Evolutionary conservation across 1,139 yeast species (phyloP), one percentile per base, ranked within the genome.

Genomic region (Wickerhamiella infanticola): DNA sequence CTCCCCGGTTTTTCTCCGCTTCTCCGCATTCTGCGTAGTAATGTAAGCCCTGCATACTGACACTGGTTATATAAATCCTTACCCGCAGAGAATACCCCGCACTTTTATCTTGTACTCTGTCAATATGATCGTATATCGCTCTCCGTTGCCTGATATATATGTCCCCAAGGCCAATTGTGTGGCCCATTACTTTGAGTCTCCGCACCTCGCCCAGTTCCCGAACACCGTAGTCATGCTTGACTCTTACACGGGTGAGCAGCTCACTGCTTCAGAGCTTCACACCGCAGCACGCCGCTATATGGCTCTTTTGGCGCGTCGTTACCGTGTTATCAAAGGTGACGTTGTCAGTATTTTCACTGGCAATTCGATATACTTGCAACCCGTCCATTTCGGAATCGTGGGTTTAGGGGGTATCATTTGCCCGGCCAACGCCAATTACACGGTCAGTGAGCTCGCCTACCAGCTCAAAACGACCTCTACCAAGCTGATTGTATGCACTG

Each of bases 321-420:
- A 51, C 40, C 50, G 51, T 4, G 45, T 62, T 40, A 24, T 45
- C 24, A 45, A 47, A 27, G 56, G 56, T 40, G 62, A 59, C 24
- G 64, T 59, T n/a, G 58, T 62, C 4, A 52, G 59, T 42, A 35
- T 61, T 27, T 59, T 58, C 44, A 47, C 56, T 13, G 47, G 54
- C 25, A 63, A 63, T 48, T 43, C 50, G 42, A 52, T 61, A 31
- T 54, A 52, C 42, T 51, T 55, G 23, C 57, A 63, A 1, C n/a
- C 43, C 3, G 41, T 56, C 35, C 53, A 51, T 35, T 45, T 47
- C 31, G 59, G 53, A 3, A 47, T 52, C 26, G 44, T 55, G 3
- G 42, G 52, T 25, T 50, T 51, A 5, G 59, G 58, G 5, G 60
- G 53, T 13, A 46, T 52, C 5, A 44, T 57, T 18, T 45, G 54